These are phyloP conservation scores for Amniculicola lignicola DNA, from an alignment of 495 filamentous ascomycete genomes.

Conservation along the genomic window DNA sequence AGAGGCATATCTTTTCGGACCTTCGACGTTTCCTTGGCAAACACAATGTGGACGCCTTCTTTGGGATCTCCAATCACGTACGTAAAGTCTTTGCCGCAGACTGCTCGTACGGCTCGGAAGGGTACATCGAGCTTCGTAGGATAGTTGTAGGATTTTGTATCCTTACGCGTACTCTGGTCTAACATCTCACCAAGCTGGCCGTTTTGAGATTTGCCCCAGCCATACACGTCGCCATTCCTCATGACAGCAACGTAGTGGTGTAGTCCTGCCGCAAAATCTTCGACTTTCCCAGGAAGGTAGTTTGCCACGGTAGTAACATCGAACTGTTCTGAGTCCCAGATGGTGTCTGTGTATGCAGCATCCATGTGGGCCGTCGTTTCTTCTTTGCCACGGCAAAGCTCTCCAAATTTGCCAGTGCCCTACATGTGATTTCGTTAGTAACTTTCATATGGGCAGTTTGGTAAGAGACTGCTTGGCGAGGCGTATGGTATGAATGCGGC, in stretches of 20 bases:
- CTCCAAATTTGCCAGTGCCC: background rate
- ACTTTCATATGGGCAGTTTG: too few species aligned
- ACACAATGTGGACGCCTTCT: conserved; percentile 55
- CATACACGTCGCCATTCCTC: conserved; percentile 71
- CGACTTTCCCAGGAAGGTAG: conserved; percentile 42
- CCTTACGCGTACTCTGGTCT: background rate
- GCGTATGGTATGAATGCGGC: too few species aligned
- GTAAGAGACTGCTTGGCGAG: too few species aligned
- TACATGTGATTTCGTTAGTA: background rate
- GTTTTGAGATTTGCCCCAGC: conserved; percentile 83
- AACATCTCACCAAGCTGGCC: conserved; percentile 67
- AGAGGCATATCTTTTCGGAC: conserved; percentile 50
- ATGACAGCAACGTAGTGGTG: conserved; percentile 72
- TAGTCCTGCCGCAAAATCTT: conserved; percentile 66
- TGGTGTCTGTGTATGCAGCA: background rate
- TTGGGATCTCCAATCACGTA: conserved; percentile 57
- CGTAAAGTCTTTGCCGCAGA: conserved; percentile 82
- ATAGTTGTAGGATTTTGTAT: conserved; percentile 45
- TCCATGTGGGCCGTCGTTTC: background rate
- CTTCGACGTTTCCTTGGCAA: conserved; percentile 70
- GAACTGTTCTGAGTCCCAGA: too few species aligned
- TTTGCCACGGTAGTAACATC: background rate
- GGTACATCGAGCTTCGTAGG: conserved; percentile 60
- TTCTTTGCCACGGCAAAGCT: background rate
- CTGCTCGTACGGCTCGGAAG: conserved; percentile 58